Evolutionary conservation across 2,329 filamentous ascomycete species (phyloP).

Genomic region (Ilyonectria destructans): DNA sequence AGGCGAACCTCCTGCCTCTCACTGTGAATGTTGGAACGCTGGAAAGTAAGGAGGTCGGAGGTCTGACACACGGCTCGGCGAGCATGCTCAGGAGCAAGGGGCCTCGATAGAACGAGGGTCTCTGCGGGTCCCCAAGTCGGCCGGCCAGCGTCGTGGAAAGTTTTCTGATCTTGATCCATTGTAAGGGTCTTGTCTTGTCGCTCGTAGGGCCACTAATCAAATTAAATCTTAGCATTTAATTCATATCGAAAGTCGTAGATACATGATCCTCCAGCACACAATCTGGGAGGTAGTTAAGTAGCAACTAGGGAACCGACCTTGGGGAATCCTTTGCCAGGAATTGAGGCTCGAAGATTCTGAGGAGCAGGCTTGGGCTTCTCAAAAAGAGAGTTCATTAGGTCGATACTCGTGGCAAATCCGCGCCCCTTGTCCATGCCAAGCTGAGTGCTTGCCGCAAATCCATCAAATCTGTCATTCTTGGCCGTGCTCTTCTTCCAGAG

Average conservation of each 20-base stretch:
- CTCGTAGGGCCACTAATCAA: constrained; percentile 86
- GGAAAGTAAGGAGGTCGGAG: constrained; percentile 53
- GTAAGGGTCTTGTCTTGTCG: constrained; percentile 81
- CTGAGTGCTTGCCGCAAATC: constrained; percentile 52
- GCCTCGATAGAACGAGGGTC: constrained; percentile 74
- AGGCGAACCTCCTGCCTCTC: constrained; percentile 77
- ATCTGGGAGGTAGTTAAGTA: constrained; percentile 52
- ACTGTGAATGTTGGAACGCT: constrained; percentile 69
- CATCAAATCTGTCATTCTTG: constrained; percentile 50
- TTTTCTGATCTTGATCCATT: constrained; percentile 75
- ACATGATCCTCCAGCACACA: constrained; percentile 51
- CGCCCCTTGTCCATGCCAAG: constrained; percentile 65
- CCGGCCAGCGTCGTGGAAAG: constrained; percentile 82
- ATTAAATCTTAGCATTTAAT: constrained; percentile 64
- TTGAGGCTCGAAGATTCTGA: constrained; percentile 68
- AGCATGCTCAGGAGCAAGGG: constrained; percentile 58
- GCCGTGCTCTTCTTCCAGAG: constrained; percentile 55
- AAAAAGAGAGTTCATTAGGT: constrained; percentile 96
- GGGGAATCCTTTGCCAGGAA: constrained; percentile 78
- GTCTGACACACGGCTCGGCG: constrained; percentile 48
- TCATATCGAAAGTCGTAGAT: constrained; percentile 52
- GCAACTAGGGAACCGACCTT: constrained; percentile 83
- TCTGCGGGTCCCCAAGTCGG: constrained; percentile 86
- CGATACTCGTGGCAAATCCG: constrained; percentile 90
- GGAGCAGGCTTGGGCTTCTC: constrained; percentile 77